Conservation (phyloP, 768 basidiomycete genomes). For the Mycena capillaripes region DNA sequence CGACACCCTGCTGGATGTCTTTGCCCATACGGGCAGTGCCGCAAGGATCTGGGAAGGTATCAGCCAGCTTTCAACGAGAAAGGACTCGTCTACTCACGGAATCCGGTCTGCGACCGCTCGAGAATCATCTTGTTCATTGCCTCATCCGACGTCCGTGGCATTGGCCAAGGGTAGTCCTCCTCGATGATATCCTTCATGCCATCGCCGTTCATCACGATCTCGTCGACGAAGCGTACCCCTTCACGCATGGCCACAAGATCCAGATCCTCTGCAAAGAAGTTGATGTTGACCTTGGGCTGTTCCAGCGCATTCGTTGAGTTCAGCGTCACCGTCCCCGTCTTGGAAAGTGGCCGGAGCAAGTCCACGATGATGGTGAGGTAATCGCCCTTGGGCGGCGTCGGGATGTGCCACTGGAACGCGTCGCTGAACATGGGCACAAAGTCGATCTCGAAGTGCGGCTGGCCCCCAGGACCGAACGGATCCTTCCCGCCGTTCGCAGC, state of each 20-base stretch:
- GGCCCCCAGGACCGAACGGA: conserved; percentile 29
- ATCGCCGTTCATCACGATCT: conserved; percentile 26
- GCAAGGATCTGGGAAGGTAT: conserved; percentile 23
- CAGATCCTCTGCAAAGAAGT: conserved; percentile 25
- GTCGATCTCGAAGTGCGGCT: conserved; percentile 33
- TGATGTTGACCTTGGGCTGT: conserved; percentile 32
- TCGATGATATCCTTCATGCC: conserved; percentile 33
- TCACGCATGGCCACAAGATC: conserved; percentile 30
- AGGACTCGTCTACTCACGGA: conserved; percentile 15
- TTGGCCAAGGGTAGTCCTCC: conserved; percentile 33
- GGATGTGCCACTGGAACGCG: conserved; percentile 35
- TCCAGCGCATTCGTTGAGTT: conserved; percentile 31
- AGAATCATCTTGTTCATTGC: conserved; percentile 35
- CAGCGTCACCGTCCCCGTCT: conserved; percentile 28
- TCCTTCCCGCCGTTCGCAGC: conserved; percentile 31
- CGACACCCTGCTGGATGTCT: conserved; percentile 27
- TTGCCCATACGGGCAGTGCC: conserved; percentile 29
- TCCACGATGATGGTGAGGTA: conserved; percentile 30
- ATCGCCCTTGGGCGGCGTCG: conserved; percentile 24
- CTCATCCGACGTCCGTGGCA: conserved; percentile 27
- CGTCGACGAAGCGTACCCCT: conserved; percentile 25
- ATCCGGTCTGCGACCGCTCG: conserved; percentile 34
- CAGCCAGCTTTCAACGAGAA: neutral
- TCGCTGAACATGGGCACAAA: conserved; percentile 34
- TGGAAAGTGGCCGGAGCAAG: conserved; percentile 27